These are phyloP conservation scores for Heliamphora pulchella DNA, from an alignment of 179 eudicot genomes.

Conservation along the genomic window DNA sequence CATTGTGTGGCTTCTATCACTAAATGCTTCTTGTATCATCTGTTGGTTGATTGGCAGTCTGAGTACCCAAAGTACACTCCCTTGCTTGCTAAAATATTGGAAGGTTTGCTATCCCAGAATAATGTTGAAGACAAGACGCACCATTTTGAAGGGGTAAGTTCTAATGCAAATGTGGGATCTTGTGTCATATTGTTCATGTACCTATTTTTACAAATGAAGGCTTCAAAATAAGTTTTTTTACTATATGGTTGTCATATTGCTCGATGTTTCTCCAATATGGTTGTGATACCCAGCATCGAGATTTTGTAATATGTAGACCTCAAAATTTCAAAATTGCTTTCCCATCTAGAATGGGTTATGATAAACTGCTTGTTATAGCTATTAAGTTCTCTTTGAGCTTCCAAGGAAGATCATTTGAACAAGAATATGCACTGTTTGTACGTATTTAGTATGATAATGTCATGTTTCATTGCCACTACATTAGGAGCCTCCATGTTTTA, in stretches of 20 bases:
- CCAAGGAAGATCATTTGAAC: not conserved
- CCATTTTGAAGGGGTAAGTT: constrained; percentile 63
- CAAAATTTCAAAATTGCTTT: not conserved
- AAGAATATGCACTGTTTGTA: not conserved
- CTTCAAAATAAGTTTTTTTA: not conserved
- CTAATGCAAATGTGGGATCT: not conserved
- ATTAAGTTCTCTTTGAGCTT: not conserved
- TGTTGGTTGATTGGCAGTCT: constrained; percentile 45
- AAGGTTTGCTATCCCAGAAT: constrained; percentile 58
- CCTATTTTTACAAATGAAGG: constrained; percentile 1
- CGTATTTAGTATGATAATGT: not conserved
- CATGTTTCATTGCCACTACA: not conserved
- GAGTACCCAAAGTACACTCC: constrained; percentile 88
- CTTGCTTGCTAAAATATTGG: constrained; percentile 85
- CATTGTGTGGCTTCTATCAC: not conserved
- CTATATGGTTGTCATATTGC: not conserved
- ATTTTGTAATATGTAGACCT: not conserved
- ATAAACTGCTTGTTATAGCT: not conserved
- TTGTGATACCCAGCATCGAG: not conserved
- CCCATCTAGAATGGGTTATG: not conserved
- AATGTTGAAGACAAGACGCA: constrained; percentile 44
- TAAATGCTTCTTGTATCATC: constrained; percentile 8
- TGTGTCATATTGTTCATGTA: not conserved
- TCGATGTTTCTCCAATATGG: not conserved
- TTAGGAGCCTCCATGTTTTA: constrained; percentile 7